Conservation (phyloP, 306 rosid species). For the Mimosa pudica region DNA sequence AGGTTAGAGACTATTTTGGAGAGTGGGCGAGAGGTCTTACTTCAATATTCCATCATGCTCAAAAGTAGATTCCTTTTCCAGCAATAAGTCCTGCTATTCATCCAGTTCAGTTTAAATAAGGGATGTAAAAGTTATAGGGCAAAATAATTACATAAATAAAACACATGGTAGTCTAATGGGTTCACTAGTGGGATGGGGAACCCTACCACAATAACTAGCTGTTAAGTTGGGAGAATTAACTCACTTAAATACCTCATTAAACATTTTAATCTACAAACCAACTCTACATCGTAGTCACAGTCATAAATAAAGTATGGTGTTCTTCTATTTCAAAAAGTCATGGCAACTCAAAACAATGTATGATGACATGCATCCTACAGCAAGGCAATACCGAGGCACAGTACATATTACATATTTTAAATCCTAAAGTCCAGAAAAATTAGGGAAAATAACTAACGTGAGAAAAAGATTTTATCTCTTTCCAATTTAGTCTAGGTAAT, state of each 20-base stretch:
- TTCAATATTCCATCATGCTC: constrained; percentile 50
- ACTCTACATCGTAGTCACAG: neutral
- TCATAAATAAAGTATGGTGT: neutral
- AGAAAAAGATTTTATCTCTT: neutral
- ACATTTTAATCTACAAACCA: too few relatives aligned
- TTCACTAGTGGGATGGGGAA: too few relatives aligned
- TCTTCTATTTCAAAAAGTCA: neutral
- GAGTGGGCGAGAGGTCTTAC: constrained; percentile 37
- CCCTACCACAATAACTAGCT: too few relatives aligned
- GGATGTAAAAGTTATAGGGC: constrained; percentile 18
- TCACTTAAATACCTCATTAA: too few relatives aligned
- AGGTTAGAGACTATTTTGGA: neutral
- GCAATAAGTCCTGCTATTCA: constrained; percentile 68
- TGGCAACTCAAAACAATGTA: neutral
- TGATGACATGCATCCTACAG: neutral
- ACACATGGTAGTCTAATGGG: neutral
- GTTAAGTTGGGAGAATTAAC: too few relatives aligned
- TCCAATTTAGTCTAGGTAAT: neutral
- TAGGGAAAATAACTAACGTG: neutral
- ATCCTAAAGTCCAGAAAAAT: neutral
- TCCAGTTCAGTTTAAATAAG: constrained; percentile 24
- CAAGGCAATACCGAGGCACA: neutral
- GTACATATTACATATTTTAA: neutral
- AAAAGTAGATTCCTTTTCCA: constrained; percentile 58
- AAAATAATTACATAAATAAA: constrained; percentile 8